phyloP scores from a whole-genome alignment of 2,329 filamentous ascomycete species.

The Calcarisporium arbuscula region DNA sequence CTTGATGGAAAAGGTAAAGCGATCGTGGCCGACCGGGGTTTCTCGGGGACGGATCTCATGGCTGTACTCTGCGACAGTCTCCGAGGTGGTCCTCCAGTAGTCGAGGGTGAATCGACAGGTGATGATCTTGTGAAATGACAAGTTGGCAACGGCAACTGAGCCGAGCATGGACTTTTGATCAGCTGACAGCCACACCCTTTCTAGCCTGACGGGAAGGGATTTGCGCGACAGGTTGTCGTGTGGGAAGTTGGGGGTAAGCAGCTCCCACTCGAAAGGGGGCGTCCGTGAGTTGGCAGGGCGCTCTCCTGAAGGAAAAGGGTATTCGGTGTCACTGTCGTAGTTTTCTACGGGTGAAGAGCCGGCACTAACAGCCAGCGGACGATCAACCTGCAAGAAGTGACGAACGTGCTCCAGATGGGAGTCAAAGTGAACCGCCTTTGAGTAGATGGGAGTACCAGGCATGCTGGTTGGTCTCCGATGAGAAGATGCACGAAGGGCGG shows the following conservation, averaged over 20 bases:
- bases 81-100: constrained; percentile 98
- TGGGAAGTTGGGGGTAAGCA: constrained; percentile 79
- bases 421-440: constrained; percentile 98
- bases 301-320: constrained; percentile 65
- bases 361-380: constrained; percentile 91
- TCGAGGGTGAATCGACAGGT: constrained; percentile 93
- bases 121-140: constrained; percentile 83
- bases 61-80: constrained; percentile 83
- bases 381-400: constrained; percentile 90
- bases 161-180: constrained; percentile 86
- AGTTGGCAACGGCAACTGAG: constrained; percentile 75
- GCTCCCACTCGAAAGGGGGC: constrained; percentile 76
- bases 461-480: constrained; percentile 85
- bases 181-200: constrained; percentile 77
- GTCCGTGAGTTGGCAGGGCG: constrained; percentile 27
- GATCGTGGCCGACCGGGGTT: constrained; percentile 64
- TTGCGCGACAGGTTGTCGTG: constrained; percentile 45
- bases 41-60: constrained; percentile 67
- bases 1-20: constrained; percentile 93
- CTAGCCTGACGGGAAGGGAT: constrained; percentile 66
- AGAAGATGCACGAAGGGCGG: constrained; percentile 77
- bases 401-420: constrained; percentile 92
- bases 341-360: constrained; percentile 85
- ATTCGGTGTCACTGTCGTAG: constrained; percentile 83
- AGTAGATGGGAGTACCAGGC: constrained; percentile 93